phyloP scores from a whole-genome alignment of 768 basidiomycete genomes.

The Russula sp. region DNA sequence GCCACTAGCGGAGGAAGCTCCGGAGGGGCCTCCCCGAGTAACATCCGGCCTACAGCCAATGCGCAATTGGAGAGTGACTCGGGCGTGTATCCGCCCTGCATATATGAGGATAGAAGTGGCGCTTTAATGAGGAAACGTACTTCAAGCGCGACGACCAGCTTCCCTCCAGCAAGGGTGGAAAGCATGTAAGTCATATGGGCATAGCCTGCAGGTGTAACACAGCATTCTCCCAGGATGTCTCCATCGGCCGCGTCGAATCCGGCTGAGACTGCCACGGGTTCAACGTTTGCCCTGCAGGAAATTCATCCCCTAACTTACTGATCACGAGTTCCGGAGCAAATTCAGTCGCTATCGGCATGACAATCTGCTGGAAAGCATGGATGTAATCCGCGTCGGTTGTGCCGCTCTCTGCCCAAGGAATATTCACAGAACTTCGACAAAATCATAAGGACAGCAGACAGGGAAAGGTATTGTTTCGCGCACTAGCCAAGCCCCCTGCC shows the following conservation, averaged over 20 bases:
- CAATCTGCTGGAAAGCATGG: slow-evolving; percentile 89
- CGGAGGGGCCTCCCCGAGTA: slow-evolving; percentile 86
- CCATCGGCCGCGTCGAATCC: slow-evolving; percentile 97
- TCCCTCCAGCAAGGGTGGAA: slow-evolving; percentile 78
- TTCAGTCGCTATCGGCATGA: slow-evolving; percentile 97
- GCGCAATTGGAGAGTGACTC: slow-evolving; percentile 84
- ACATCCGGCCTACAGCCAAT: slow-evolving; percentile 75
- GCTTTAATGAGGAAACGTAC: slow-evolving; percentile 37
- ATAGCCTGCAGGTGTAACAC: slow-evolving; percentile 87
- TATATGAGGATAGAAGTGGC: background rate
- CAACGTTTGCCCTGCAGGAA: background rate
- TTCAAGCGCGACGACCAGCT: slow-evolving; percentile 89
- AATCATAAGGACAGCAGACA: slow-evolving; percentile 8
- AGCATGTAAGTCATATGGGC: slow-evolving; percentile 99
- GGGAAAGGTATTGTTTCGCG: slow-evolving; percentile 29
- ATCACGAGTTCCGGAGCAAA: slow-evolving; percentile 95
- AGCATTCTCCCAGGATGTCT: slow-evolving; percentile 86
- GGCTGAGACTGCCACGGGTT: slow-evolving; percentile 67
- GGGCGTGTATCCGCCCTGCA: slow-evolving; percentile 91
- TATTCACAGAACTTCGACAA: slow-evolving; percentile 75
- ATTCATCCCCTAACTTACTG: slow-evolving; percentile 46
- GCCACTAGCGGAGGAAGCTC: slow-evolving; percentile 68
- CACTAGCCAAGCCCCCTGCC: slow-evolving; percentile 83
- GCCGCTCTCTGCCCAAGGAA: slow-evolving; percentile 85
- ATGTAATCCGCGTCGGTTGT: slow-evolving; percentile 97